Percentiles rank a stretch among this genome's conserved stretches.
Evolutionary conservation across 2,329 filamentous ascomycete species (phyloP).

Genomic region (Talaromyces piceae): DNA sequence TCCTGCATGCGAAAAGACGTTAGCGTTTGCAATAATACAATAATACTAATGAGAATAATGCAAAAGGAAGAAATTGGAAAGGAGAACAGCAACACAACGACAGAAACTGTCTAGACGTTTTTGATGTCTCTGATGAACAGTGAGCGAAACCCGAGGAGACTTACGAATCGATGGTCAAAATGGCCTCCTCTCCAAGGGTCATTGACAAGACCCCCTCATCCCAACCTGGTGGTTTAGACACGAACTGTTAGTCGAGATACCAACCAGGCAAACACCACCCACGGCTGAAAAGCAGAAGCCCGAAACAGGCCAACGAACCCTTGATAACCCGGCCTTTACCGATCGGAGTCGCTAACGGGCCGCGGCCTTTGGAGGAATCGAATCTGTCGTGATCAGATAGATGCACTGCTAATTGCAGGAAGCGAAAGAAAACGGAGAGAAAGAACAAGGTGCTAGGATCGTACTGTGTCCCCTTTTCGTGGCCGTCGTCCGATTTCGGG

Average conservation of each 20-base stretch:
- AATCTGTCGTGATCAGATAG: too few species aligned
- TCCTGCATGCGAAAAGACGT: constrained; percentile 3
- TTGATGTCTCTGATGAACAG: too few species aligned
- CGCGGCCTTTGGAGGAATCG: constrained; percentile 68
- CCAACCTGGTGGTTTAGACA: constrained; percentile 52
- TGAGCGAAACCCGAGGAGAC: constrained; percentile 23
- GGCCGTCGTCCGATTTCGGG: constrained; percentile 48
- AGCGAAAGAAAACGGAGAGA: constrained; percentile 6
- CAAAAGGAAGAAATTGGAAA: neutral
- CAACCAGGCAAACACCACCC: too few species aligned
- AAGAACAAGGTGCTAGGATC: constrained; percentile 25
- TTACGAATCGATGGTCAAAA: constrained; percentile 71
- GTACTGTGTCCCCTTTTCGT: constrained; percentile 64
- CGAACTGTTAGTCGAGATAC: neutral
- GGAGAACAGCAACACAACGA: neutral
- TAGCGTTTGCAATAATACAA: neutral
- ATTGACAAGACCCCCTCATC: constrained; percentile 79
- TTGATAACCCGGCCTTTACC: constrained; percentile 79
- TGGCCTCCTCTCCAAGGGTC: constrained; percentile 85
- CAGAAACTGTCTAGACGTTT: too few species aligned
- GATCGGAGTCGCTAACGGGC: constrained; percentile 69
- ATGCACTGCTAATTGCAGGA: too few species aligned
- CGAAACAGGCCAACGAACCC: constrained; percentile 56
- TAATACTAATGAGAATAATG: neutral
- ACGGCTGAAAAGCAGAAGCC: too few species aligned